Evolutionary conservation across 2,329 filamentous ascomycete genomes (phyloP).

Genomic region (Fusarium floridanum): DNA sequence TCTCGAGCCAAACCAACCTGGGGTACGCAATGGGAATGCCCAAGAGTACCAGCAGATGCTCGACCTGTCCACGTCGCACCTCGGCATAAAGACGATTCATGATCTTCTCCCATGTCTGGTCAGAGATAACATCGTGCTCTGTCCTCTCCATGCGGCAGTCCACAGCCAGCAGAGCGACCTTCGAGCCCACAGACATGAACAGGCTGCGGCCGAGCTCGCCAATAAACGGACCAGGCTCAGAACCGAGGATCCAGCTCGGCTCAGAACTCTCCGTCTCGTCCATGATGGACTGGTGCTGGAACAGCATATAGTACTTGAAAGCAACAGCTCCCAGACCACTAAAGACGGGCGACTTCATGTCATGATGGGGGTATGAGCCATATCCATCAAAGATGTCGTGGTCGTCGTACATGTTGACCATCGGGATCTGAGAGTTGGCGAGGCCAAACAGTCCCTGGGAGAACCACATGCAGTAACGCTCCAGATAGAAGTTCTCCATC

Average conservation of each 20-base stretch:
- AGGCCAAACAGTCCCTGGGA: constrained; percentile 95
- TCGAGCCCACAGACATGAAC: constrained; percentile 85
- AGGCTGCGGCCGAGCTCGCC: constrained; percentile 85
- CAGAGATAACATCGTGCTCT: constrained; percentile 82
- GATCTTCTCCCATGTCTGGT: constrained; percentile 86
- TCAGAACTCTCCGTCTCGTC: constrained; percentile 86
- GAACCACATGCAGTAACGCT: constrained; percentile 94
- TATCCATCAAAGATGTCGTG: constrained; percentile 94
- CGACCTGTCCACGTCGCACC: constrained; percentile 84
- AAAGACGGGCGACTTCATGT: constrained; percentile 93
- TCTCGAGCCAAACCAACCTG: constrained; percentile 78
- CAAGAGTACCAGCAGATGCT: constrained; percentile 89
- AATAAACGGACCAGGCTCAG: constrained; percentile 88
- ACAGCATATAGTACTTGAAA: constrained; percentile 99
- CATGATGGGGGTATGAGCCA: constrained; percentile 91
- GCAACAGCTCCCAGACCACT: constrained; percentile 89
- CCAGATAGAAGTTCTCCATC: constrained; percentile 87
- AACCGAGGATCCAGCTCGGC: constrained; percentile 90
- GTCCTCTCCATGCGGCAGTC: constrained; percentile 94
- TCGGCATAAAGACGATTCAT: constrained; percentile 89
- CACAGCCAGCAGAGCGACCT: constrained; percentile 85
- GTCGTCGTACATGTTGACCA: constrained; percentile 98
- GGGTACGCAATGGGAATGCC: constrained; percentile 89
- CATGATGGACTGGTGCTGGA: constrained; percentile 92
- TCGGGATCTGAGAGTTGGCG: constrained; percentile 93